Conservation (phyloP, 169 alveolate genomes). For the Cryptosporidium sp. region DNA sequence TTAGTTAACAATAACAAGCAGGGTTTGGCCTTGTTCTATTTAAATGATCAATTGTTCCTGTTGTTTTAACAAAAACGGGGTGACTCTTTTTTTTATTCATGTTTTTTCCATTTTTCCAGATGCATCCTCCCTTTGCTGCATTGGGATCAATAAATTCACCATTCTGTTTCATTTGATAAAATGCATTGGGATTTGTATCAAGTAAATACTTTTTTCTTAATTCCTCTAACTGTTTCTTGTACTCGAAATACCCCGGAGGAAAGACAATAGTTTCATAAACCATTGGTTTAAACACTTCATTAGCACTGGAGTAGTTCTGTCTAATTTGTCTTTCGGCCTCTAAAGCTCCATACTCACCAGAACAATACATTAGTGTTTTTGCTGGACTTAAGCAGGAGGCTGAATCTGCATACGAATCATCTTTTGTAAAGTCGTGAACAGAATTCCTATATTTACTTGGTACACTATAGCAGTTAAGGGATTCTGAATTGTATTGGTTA, state of each 20-base stretch:
- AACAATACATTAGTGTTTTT: slow-evolving; percentile 53
- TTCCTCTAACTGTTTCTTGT: slow-evolving; percentile 57
- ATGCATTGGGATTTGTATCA: slow-evolving; percentile 54
- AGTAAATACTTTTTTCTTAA: slow-evolving; percentile 40
- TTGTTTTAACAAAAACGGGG: slow-evolving; percentile 58
- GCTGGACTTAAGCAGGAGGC: slow-evolving; percentile 50
- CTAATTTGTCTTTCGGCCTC: slow-evolving; percentile 30
- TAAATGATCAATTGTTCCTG: slow-evolving; percentile 35
- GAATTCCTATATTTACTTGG: slow-evolving; percentile 44
- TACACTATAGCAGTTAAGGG: slow-evolving; percentile 43
- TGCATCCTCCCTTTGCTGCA: slow-evolving; percentile 16
- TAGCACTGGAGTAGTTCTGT: slow-evolving; percentile 48
- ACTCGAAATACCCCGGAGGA: slow-evolving; percentile 72
- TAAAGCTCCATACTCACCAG: slow-evolving; percentile 33
- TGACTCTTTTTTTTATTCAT: slow-evolving; percentile 1
- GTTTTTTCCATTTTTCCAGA: slow-evolving; percentile 10
- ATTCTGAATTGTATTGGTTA: slow-evolving; percentile 12
- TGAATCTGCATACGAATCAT: slow-evolving; percentile 27
- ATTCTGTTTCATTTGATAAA: slow-evolving; percentile 32
- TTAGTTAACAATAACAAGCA: slow-evolving; percentile 43
- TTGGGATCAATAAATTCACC: slow-evolving; percentile 22
- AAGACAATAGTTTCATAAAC: slow-evolving; percentile 64
- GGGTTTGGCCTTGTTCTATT: slow-evolving; percentile 62
- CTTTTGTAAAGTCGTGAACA: slow-evolving; percentile 38
- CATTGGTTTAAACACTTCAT: slow-evolving; percentile 67